Evolutionary conservation across 1,284 basidiomycete species (phyloP), one percentile per base, ranked within the genome.

Genomic region (Ceratobasidium theobromae): DNA sequence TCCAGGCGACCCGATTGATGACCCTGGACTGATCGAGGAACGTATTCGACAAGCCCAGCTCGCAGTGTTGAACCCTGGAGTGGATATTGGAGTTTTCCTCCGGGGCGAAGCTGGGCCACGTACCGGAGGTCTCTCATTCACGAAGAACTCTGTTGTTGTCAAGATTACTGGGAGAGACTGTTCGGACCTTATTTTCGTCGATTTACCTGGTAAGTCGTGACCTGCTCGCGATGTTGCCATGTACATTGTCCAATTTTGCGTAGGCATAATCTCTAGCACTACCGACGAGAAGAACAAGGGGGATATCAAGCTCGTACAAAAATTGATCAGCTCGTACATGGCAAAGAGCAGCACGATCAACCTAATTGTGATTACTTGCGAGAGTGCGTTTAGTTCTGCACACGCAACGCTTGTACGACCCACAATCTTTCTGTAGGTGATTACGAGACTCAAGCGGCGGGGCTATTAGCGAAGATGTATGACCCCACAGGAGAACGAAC

Each of bases 381-480:
- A 38, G 16, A 16, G 35, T 38, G 16, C 16, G 35, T 38, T 6
- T 16, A 38, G 16, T 6, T 38, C 16, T 38, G 16, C 6, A 38
- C 16, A 38, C 16, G n/a, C n/a, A n/a, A n/a, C n/a, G n/a, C 16
- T 38, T 38, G 16, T 38, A 38, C 16, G 76, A 75, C 67, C 33
- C 0, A 49, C 38, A 6, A 45, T 48, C 32, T 35, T 41, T 1
- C 4, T 62, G 23, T 55, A 88, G 87, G 87, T 51, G 86, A 88
- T 49, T 82, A 86, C 18, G 80, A 87, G 64, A 88, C 86, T 69
- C 85, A 87, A 69, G 77, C 78, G 66, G 84, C 86, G 0, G 77
- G 84, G 0, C 76, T 71, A 1, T 74, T 88, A 0, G 87, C 86
- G 0, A 78, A 74, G 64, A 74, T 78, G 1, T 82, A 76, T 1